phyloP scores from a whole-genome alignment of 352 stramenopile species.

The Pythium apleroticum region DNA sequence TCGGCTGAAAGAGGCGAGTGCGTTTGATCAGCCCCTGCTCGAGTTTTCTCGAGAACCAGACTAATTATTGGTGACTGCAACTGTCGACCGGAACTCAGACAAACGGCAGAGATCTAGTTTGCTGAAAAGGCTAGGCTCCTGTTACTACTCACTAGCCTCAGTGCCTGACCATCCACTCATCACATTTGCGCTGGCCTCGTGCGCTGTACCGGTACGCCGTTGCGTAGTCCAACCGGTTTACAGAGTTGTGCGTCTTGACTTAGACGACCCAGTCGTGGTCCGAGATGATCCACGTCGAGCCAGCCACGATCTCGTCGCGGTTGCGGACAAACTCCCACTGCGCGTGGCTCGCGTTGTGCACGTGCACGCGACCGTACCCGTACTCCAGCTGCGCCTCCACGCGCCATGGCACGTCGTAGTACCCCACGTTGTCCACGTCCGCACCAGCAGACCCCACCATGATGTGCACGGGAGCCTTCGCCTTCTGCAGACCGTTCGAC shows the following conservation, averaged over 20 bases:
- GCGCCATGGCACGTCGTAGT: slow-evolving; percentile 26
- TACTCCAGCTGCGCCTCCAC: slow-evolving; percentile 23
- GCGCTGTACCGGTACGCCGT: too few species aligned
- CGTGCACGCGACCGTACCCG: slow-evolving; percentile 30
- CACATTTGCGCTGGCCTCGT: too few species aligned
- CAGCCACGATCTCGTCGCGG: slow-evolving; percentile 15
- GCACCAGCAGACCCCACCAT: slow-evolving; percentile 34
- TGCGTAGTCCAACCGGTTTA: neutral
- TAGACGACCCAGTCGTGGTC: slow-evolving; percentile 31
- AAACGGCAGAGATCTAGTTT: neutral
- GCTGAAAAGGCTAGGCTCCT: neutral
- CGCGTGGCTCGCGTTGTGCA: slow-evolving; percentile 27
- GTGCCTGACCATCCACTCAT: neutral
- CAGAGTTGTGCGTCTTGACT: neutral
- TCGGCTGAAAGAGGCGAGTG: too few species aligned
- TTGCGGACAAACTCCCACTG: slow-evolving; percentile 31
- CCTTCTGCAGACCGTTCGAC: slow-evolving; percentile 14
- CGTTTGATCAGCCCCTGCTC: neutral
- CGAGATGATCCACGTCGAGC: slow-evolving; percentile 27
- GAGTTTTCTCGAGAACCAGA: neutral
- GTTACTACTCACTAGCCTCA: neutral
- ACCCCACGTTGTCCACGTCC: slow-evolving; percentile 22
- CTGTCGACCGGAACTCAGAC: neutral
- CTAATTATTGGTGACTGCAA: neutral
- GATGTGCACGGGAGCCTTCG: slow-evolving; percentile 28